Base-by-base conservation (phyloP, 1,139 yeast species). In the Pichia sp. region DNA sequence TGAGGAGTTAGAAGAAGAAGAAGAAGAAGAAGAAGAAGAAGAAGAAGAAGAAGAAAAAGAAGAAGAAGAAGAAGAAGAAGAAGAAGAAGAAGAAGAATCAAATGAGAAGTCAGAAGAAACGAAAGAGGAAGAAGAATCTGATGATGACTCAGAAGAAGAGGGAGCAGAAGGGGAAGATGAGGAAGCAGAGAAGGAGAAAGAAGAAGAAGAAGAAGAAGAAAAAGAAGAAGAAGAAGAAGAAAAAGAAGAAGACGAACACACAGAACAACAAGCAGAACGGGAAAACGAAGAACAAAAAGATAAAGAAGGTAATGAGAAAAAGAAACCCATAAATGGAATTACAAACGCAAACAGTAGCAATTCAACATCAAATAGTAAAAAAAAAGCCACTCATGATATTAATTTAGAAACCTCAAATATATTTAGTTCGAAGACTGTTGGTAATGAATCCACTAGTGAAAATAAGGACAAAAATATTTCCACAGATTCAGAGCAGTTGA, bases 161-260 rank as follows among this genome's bases (percentile, higher is more conserved):
- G 26, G n/a, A n/a, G n/a, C 26, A 7, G 26, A 25, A 25, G 26
- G 26, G 6, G 9, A 25, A 25, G 26, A 6, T 25, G 26, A 6
- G 9, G 26, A 27, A 4, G 15, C 7, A 4, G 24, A 11, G 4
- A 20, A 38, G 16, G 46, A 30, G 20, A 20, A 38, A 18, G 38
- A 27, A 6, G 30, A 32, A 32, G 35, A 32, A 7, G 35, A 16
- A 16, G 20, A 16, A 16, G 36, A 32, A 7, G 37, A 26, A 4
- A 40, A 45, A 23, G 47, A 44, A 9, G 36, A 27, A n/a, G 27
- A 38, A n/a, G 29, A 38, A 7, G 25, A 43, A 27, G 29, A 29
- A 26, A 20, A 22, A 36, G 24, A 30, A 22, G 42, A 26, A 12
- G 37, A 29, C 7, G 29, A 41, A 25, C 8, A 25, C 9, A 25